phyloP scores from a whole-genome alignment of 1,284 basidiomycete genomes.

The Cryptococcus wingfieldii region DNA sequence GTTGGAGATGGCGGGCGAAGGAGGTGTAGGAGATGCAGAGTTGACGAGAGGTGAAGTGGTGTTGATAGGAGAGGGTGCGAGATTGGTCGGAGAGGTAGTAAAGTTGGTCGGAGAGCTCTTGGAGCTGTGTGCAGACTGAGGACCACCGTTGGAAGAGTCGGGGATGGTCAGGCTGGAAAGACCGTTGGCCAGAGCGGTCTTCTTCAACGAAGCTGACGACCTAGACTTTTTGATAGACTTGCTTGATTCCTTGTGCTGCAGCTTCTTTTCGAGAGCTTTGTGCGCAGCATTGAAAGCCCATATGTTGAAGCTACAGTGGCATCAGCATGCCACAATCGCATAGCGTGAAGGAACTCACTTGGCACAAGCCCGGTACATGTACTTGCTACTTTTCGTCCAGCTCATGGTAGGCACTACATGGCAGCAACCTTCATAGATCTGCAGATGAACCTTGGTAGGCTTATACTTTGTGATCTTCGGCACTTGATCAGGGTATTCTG shows the following conservation, averaged over 20 bases:
- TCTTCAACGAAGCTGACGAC: slow-evolving; percentile 2
- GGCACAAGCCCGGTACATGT: slow-evolving; percentile 45
- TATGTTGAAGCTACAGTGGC: slow-evolving; percentile 42
- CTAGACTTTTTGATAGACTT: slow-evolving; percentile 3
- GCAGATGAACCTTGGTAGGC: slow-evolving; percentile 53
- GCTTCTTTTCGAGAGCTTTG: slow-evolving; percentile 25
- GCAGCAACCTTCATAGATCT: slow-evolving; percentile 48
- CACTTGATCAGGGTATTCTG: slow-evolving; percentile 46
- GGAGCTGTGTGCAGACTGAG: background rate
- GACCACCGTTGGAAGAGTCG: background rate
- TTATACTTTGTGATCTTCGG: slow-evolving; percentile 45
- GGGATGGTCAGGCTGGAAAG: slow-evolving; percentile 1
- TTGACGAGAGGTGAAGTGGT: background rate
- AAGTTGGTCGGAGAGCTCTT: background rate
- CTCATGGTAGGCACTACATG: slow-evolving; percentile 48
- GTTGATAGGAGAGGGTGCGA: background rate
- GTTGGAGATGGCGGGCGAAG: slow-evolving; percentile 8
- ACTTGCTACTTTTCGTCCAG: slow-evolving; percentile 46
- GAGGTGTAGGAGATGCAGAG: slow-evolving; percentile 1
- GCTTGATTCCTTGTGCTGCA: slow-evolving; percentile 13
- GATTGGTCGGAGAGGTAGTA: background rate
- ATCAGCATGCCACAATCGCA: background rate
- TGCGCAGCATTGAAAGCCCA: slow-evolving; percentile 44
- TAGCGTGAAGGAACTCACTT: slow-evolving; percentile 28
- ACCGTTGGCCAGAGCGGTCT: background rate